Evolutionary conservation across 1,139 yeast genomes (phyloP).

Genomic region (Lodderomyces beijingensis): DNA sequence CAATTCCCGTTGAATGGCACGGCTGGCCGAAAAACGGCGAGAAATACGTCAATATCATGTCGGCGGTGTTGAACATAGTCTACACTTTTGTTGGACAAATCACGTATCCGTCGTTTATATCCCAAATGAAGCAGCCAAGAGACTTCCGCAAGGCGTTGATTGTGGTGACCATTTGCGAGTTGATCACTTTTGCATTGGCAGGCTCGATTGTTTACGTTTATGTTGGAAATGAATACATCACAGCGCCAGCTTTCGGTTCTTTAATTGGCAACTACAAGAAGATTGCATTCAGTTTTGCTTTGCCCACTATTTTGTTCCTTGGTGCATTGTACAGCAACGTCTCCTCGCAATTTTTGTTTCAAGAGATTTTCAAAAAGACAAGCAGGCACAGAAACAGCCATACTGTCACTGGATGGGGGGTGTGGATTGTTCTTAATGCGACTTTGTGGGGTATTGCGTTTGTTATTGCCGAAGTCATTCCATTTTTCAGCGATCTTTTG

Average conservation of each 20-base stretch:
- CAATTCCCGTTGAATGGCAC: constrained; percentile 36
- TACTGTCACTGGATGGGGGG: constrained; percentile 49
- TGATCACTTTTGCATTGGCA: constrained; percentile 47
- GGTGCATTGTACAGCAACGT: constrained; percentile 56
- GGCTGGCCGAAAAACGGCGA: constrained; percentile 51
- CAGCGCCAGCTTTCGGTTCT: constrained; percentile 60
- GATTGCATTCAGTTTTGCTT: constrained; percentile 55
- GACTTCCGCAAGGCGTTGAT: constrained; percentile 56
- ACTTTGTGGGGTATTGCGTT: constrained; percentile 52
- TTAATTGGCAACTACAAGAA: constrained; percentile 43
- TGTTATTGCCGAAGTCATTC: constrained; percentile 58
- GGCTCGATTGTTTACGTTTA: constrained; percentile 56
- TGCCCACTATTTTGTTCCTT: constrained; percentile 55
- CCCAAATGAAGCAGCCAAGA: constrained; percentile 55
- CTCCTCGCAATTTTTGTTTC: constrained; percentile 48
- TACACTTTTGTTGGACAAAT: constrained; percentile 64
- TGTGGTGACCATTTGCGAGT: constrained; percentile 47
- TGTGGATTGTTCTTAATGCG: constrained; percentile 44
- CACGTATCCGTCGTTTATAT: constrained; percentile 57
- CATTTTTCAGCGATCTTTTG: constrained; percentile 55
- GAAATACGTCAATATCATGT: constrained; percentile 50
- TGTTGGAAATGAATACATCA: constrained; percentile 51
- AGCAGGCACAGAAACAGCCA: constrained; percentile 45
- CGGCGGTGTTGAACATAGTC: constrained; percentile 54
- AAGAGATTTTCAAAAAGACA: constrained; percentile 36